A percentile compares a stretch with the other conserved stretches of the same genome.
These are phyloP conservation scores for Lepiota venenata DNA, from an alignment of 768 basidiomycete genomes.

Conservation along the genomic window DNA sequence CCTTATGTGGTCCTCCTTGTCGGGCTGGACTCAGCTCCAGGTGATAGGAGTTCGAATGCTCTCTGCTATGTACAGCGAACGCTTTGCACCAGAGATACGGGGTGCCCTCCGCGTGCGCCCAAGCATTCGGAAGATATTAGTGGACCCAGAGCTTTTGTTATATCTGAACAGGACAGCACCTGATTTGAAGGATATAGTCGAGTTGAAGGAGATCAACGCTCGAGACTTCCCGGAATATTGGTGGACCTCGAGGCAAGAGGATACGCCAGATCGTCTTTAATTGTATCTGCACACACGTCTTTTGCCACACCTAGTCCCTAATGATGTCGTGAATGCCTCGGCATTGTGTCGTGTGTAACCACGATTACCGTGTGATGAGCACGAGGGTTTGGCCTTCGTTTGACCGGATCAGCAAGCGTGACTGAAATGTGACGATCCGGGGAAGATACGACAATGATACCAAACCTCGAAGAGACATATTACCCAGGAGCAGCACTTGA, in stretches of 20 bases:
- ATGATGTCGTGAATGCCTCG: no score
- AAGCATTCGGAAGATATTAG: not conserved
- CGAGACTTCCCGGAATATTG: constrained; percentile 3
- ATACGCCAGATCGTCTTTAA: constrained; percentile 3
- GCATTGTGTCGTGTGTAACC: no score
- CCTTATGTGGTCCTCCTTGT: no score
- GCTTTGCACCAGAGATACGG: not conserved
- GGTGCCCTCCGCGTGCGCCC: not conserved
- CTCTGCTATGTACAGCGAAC: no score
- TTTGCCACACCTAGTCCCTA: no score
- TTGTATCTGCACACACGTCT: no score
- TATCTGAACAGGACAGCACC: not conserved
- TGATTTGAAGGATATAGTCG: not conserved
- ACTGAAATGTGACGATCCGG: no score
- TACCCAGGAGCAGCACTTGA: not conserved
- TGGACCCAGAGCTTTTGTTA: not conserved
- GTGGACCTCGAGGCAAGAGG: not conserved
- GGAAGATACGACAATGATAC: no score
- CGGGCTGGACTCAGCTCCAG: not conserved
- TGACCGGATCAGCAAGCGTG: no score
- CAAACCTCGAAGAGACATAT: not conserved
- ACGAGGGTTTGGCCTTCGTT: no score
- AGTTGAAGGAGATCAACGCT: not conserved
- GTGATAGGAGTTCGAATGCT: not conserved
- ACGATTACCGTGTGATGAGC: no score